Base-by-base conservation (phyloP, 805 yeast species). In the Yarrowia hollandica region DNA sequence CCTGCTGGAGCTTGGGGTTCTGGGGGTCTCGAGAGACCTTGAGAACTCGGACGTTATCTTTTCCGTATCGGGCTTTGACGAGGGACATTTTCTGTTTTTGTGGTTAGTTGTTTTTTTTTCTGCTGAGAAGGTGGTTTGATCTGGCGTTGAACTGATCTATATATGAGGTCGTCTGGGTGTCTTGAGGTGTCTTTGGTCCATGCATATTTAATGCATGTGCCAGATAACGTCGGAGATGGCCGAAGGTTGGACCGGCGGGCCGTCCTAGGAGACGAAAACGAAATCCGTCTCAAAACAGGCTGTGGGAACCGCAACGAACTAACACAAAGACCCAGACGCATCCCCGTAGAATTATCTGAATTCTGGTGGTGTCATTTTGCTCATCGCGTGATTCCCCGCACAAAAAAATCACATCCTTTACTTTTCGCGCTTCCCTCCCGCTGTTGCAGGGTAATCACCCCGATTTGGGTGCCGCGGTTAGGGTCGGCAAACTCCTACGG, bases 41-140 rank as follows among this genome's bases (percentile, higher is more conserved):
- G 67, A 91, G 80, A 73, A 91, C 88, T 72, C 91, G 90, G 71
- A 91, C 97, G 75, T 90, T 89, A 72, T 84, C 96, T 72, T 91
- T 91, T 64, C 97, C 97, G 79, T 91, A 91, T 26, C 88, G 76
- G 23, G 95, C 85, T 9, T 77, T 70, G 35, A 74, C 58, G 38
- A 62, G 39, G 7, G 59, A 55, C 59, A 55, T 55, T 35, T n/a
- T 25, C 1, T 10, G 25, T 18, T 25, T 11, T 42, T 16, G 18
- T 14, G 12, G 39, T n/a, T 19, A 11, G 16, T 23, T 41, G 31
- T 15, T 1, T 12, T 18, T 35, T 14, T 19, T 35, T 16, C 6
- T 6, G 16, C n/a, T 22, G 44, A 22, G 5, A n/a, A 19, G 10
- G 39, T 14, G 25, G 26, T 8, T 10, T 5, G 23, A n/a, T n/a